Evolutionary conservation across 495 filamentous ascomycete species (phyloP).

Genomic region (Xylaria telfairii): DNA sequence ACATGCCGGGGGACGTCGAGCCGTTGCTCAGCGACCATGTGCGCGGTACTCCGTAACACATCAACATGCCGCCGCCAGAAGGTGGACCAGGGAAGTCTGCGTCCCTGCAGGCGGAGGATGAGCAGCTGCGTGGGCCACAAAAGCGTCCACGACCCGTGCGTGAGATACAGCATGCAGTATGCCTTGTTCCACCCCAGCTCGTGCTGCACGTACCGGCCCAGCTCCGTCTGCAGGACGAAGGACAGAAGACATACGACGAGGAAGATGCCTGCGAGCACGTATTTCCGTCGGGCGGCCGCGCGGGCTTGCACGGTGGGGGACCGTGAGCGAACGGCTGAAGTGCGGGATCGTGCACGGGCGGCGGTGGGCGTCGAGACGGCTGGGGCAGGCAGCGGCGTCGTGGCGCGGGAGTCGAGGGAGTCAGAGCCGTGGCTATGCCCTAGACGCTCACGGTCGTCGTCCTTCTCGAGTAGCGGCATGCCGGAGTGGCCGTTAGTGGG

Average conservation of each 20-base stretch:
- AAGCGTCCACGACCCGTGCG: conserved; percentile 89
- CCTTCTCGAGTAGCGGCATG: conserved; percentile 56
- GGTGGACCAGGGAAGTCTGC: conserved; percentile 69
- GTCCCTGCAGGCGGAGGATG: conserved; percentile 72
- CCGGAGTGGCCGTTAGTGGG: conserved; percentile 59
- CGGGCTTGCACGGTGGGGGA: conserved; percentile 62
- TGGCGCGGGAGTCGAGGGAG: conserved; percentile 18
- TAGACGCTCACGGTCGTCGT: conserved; percentile 56
- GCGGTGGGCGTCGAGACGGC: conserved; percentile 32
- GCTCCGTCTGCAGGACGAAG: conserved; percentile 91
- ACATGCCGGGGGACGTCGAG: conserved; percentile 56
- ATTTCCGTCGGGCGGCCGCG: conserved; percentile 74
- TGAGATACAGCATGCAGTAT: conserved; percentile 98
- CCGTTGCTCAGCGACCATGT: conserved; percentile 80
- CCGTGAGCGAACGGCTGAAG: conserved; percentile 64
- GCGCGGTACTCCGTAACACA: conserved; percentile 76
- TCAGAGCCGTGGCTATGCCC: conserved; percentile 46
- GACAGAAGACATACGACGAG: conserved; percentile 77
- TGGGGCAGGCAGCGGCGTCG: conserved; percentile 24
- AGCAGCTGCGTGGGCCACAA: conserved; percentile 87
- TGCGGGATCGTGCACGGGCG: conserved; percentile 44
- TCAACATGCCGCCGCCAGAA: conserved; percentile 87
- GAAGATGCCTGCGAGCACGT: conserved; percentile 84
- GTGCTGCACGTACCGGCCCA: conserved; percentile 90
- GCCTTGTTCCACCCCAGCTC: conserved; percentile 91